Base-by-base conservation (phyloP, 2,329 filamentous ascomycete species). In the Trichoderma sp. region DNA sequence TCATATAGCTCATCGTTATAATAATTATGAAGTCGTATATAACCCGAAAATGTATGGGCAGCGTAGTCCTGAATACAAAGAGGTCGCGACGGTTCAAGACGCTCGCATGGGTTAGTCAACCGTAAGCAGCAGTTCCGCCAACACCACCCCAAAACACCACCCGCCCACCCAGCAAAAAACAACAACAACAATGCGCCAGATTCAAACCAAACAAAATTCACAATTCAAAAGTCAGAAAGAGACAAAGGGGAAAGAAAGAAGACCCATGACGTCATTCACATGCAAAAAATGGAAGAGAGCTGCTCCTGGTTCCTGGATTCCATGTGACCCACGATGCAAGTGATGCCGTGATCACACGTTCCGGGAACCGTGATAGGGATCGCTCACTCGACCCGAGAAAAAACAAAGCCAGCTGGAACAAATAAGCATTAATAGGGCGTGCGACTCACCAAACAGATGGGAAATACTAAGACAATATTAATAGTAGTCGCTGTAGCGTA, bases 291-390 rank as follows among this genome's bases (percentile, higher is more conserved):
- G 21, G 4, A 49, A 34, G 21, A 56, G 5, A 43, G 2, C 6
- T 32, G 10, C 51, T 58, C 51, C 39, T 59, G 63, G 63, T 66
- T 59, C 63, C 63, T 66, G 63, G 37, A 66, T 66, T 49, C 52
- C 63, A 58, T 59, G 63, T 66, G 63, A 66, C 63, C 54, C 54
- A 7, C 34, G n/a, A 28, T 10, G 28, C 63, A 30, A 55, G 21
- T 66, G 63, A 66, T 66, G 24, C 54, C 14, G 37, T 66, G 63
- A 66, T 66, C 63, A 66, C 63, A 66, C 16, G 63, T 66, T 66
- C 63, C 52, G 52, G 37, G 63, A 66, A 24, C 63, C 63, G 63
- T 66, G 63, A 66, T 59, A 21, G 11, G 11, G n/a, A 16, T 39
- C 63, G 63, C 54, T 66, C 63, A 59, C 18, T 66, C 52, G 63